Evolutionary conservation across 2,329 filamentous ascomycete genomes (phyloP).

Genomic region (Leptographium galeiforme): DNA sequence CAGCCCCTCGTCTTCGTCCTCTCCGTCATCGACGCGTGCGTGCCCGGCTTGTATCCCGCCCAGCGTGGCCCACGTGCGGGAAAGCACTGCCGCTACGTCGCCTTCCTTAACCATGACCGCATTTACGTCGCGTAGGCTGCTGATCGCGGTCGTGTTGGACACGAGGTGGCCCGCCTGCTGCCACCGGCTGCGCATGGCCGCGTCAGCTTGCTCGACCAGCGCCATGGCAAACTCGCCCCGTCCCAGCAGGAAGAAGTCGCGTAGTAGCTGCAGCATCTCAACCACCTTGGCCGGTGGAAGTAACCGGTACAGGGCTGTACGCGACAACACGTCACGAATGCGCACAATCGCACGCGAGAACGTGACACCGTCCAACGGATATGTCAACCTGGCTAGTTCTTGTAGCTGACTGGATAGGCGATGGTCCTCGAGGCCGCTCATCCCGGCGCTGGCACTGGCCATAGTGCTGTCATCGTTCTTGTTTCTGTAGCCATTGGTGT

Average conservation of each 20-base stretch:
- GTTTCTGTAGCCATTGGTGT: background rate
- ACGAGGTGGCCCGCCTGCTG: slow-evolving; percentile 43
- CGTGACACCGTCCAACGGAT: slow-evolving; percentile 59
- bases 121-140: slow-evolving; percentile 37
- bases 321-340: slow-evolving; percentile 70
- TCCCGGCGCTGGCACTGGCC: slow-evolving; percentile 19
- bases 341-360: slow-evolving; percentile 60
- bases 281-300: slow-evolving; percentile 65
- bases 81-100: slow-evolving; percentile 65
- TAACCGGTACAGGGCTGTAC: slow-evolving; percentile 70
- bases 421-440: slow-evolving; percentile 20
- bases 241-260: slow-evolving; percentile 77
- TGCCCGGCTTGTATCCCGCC: slow-evolving; percentile 54
- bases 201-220: slow-evolving; percentile 73
- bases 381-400: slow-evolving; percentile 52
- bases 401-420: slow-evolving; percentile 51
- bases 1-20: slow-evolving; percentile 70
- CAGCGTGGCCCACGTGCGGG: slow-evolving; percentile 66
- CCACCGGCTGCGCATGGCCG: slow-evolving; percentile 62
- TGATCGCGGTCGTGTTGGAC: slow-evolving; percentile 5
- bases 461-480: slow-evolving; percentile 14
- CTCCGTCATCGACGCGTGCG: slow-evolving; percentile 50
- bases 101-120: slow-evolving; percentile 69
- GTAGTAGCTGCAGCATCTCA: slow-evolving; percentile 62
- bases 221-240: slow-evolving; percentile 86